These are phyloP conservation scores for Xylariales sp. DNA, from an alignment of 2,329 filamentous ascomycete species.

Conservation along the genomic window DNA sequence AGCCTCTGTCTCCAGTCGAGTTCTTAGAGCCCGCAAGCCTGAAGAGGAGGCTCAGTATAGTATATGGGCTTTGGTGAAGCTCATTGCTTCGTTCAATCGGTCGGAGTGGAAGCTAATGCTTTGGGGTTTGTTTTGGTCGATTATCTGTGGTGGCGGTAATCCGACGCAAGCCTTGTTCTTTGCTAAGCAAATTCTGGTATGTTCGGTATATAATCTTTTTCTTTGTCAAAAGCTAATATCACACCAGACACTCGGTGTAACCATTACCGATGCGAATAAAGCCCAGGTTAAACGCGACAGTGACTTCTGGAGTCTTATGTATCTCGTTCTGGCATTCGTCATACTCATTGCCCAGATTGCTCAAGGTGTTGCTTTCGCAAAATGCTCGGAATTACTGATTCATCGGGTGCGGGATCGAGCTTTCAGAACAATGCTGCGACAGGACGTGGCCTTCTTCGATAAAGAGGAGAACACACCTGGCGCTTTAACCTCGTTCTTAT, in stretches of 20 bases:
- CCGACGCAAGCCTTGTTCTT: slow-evolving; percentile 85
- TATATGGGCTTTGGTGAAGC: slow-evolving; percentile 79
- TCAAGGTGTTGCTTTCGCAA: slow-evolving; percentile 82
- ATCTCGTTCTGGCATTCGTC: slow-evolving; percentile 81
- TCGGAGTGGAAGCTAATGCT: slow-evolving; percentile 78
- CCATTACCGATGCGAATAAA: slow-evolving; percentile 62
- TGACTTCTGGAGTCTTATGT: slow-evolving; percentile 92
- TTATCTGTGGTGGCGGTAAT: slow-evolving; percentile 84
- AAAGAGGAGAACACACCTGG: slow-evolving; percentile 89
- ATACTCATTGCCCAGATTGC: slow-evolving; percentile 75
- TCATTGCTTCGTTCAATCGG: slow-evolving; percentile 84
- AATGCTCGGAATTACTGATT: slow-evolving; percentile 86
- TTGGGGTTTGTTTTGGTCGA: slow-evolving; percentile 76
- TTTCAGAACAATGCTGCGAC: slow-evolving; percentile 88
- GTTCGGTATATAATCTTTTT: slow-evolving; percentile 59
- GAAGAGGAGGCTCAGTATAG: slow-evolving; percentile 70
- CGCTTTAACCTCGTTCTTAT: slow-evolving; percentile 87
- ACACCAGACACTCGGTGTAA: slow-evolving; percentile 49
- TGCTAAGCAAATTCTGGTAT: slow-evolving; percentile 82
- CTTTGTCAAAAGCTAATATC: slow-evolving; percentile 27
- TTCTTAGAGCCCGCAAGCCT: slow-evolving; percentile 67
- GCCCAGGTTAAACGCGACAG: slow-evolving; percentile 73
- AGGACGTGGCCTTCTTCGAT: slow-evolving; percentile 95
- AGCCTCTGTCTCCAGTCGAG: slow-evolving; percentile 75
- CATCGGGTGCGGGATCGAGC: slow-evolving; percentile 84